These are phyloP conservation scores for Quercus lobata DNA, from an alignment of 331 rosid species.

Conservation along the genomic window DNA sequence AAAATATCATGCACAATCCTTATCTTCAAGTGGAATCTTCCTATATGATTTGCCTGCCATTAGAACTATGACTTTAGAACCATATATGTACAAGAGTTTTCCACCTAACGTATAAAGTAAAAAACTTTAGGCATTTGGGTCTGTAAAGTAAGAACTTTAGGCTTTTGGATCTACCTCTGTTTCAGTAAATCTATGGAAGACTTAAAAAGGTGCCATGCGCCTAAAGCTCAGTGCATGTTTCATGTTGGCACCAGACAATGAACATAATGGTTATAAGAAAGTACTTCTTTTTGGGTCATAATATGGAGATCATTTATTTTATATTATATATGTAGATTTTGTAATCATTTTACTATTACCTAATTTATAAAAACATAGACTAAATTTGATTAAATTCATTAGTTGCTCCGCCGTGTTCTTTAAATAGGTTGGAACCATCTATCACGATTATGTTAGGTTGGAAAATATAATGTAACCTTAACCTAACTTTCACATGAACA, in stretches of 20 bases:
- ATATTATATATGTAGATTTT: no score
- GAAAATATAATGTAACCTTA: no score
- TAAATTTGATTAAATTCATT: no score
- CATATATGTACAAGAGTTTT: background rate
- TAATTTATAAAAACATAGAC: no score
- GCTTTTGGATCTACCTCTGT: no score
- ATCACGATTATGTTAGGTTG: no score
- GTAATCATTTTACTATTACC: no score
- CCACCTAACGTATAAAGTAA: slow-evolving; percentile 2
- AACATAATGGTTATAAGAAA: background rate
- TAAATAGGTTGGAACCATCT: no score
- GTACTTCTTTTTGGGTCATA: background rate
- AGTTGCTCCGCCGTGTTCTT: no score
- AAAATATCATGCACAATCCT: background rate
- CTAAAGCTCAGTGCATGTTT: background rate
- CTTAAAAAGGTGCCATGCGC: background rate
- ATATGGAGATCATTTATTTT: background rate
- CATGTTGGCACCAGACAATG: background rate
- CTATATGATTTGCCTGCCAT: slow-evolving; percentile 19
- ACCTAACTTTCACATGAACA: rapidly evolving
- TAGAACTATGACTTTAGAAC: background rate
- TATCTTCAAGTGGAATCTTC: slow-evolving; percentile 9
- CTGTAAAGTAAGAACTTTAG: background rate
- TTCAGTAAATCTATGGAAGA: background rate
- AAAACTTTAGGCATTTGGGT: background rate